A percentile compares a stretch with the other conserved stretches of the same genome.
These are phyloP conservation scores for Volvox reticuliferus DNA, from an alignment of 139 green algal genomes.

Conservation along the genomic window DNA sequence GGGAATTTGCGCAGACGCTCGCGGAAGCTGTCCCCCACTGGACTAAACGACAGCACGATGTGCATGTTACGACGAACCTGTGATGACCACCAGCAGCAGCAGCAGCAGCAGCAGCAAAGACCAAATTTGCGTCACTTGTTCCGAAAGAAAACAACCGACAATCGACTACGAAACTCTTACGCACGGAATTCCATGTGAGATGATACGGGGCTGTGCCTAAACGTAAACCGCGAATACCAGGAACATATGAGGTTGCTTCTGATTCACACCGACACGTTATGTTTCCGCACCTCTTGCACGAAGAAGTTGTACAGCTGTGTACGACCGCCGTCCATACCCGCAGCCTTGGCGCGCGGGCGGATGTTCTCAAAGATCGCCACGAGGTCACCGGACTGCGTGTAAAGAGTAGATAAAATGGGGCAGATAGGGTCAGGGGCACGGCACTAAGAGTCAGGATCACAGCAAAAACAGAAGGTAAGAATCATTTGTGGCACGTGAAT, in stretches of 20 bases:
- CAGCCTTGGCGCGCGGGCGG: constrained; percentile 69
- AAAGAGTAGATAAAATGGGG: not conserved
- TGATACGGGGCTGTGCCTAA: too few species aligned
- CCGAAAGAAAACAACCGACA: not conserved
- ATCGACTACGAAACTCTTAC: not conserved
- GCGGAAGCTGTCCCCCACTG: constrained; percentile 80
- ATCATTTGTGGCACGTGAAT: too few species aligned
- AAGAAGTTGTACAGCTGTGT: constrained; percentile 85
- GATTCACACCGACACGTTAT: too few species aligned
- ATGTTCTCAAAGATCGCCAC: constrained; percentile 76
- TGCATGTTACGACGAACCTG: constrained; percentile 80
- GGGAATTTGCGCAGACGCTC: constrained; percentile 85
- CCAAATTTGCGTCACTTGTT: too few species aligned
- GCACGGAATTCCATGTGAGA: not conserved
- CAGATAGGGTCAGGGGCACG: too few species aligned
- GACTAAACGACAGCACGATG: constrained; percentile 80
- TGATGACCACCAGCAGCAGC: not conserved
- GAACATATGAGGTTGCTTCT: too few species aligned
- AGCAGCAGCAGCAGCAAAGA: not conserved
- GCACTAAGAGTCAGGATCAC: too few species aligned
- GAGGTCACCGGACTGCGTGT: constrained; percentile 55
- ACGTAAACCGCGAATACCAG: too few species aligned
- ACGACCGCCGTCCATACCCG: constrained; percentile 72
- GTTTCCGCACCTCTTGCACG: constrained; percentile 68
- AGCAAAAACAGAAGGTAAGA: too few species aligned